Conservation (phyloP, 2,329 filamentous ascomycete genomes). For the Volutella citrinella region DNA sequence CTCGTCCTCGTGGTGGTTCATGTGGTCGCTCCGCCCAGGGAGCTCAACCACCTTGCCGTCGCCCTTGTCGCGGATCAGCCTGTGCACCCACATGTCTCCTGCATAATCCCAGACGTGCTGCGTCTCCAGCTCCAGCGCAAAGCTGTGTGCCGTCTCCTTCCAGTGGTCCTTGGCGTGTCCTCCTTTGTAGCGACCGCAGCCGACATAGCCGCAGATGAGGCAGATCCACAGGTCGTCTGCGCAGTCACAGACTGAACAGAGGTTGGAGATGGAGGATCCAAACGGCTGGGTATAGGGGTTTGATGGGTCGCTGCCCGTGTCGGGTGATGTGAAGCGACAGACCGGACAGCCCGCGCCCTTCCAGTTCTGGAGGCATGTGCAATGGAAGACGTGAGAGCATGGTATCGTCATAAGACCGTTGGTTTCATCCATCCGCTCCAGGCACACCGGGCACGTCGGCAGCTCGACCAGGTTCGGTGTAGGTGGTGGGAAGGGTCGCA, state of each 20-base stretch:
- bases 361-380: slow-evolving; percentile 94
- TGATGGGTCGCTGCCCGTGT: slow-evolving; percentile 40
- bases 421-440: slow-evolving; percentile 98
- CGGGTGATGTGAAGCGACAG: slow-evolving; percentile 75
- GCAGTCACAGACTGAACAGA: slow-evolving; percentile 80
- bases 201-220: slow-evolving; percentile 86
- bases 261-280: slow-evolving; percentile 58
- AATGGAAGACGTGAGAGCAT: slow-evolving; percentile 97
- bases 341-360: slow-evolving; percentile 91
- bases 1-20: slow-evolving; percentile 42
- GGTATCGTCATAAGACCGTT: slow-evolving; percentile 92
- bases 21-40: slow-evolving; percentile 51
- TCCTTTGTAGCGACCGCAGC: slow-evolving; percentile 90
- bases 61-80: slow-evolving; percentile 88
- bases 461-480: slow-evolving; percentile 87
- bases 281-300: slow-evolving; percentile 55
- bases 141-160: slow-evolving; percentile 85
- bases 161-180: slow-evolving; percentile 93
- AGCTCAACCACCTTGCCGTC: slow-evolving; percentile 91
- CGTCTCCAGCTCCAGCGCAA: slow-evolving; percentile 86
- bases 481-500: slow-evolving; percentile 60
- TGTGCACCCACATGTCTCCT: slow-evolving; percentile 92
- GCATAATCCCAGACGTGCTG: slow-evolving; percentile 99
- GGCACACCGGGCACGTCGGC: slow-evolving; percentile 91
- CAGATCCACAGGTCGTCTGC: slow-evolving; percentile 90